Base-by-base conservation (phyloP, 2,329 filamentous ascomycete genomes). In the Ascocoryne sarcoides region DNA sequence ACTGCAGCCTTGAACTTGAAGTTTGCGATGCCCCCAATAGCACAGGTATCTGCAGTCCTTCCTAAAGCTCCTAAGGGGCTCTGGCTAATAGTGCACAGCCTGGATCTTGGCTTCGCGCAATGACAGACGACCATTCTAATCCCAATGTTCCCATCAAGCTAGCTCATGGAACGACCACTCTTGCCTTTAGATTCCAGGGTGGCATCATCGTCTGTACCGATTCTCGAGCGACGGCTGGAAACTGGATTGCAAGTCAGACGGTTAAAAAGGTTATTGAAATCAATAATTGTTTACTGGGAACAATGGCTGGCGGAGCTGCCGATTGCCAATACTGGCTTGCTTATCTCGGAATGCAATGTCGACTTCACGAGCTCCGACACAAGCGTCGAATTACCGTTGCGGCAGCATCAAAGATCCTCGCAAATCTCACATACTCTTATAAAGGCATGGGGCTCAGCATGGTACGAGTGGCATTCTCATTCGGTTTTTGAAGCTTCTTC, bases 241-340 rank as follows among this genome's bases (percentile, higher is more conserved):
- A 92, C 76, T 98, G 92, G 92, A 98, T 98, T 67, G 92, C 92
- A 52, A 94, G 86, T 68, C 92, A 98, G 75, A 98, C 92, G 39
- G 92, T 98, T 61, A 98, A 98, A 80, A 98, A 98, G 76, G 92
- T 98, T 55, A 96, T 98, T 61, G 88, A 95, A 75, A 95, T 95
- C 73, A 95, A 95, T 72, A 86, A 75, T 66, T 84, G 82, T 65
- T 75, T 98, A 66, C 69, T 98, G 59, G 92, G 92, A 51, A 98
- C 92, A 54, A 95, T 98, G 90, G 92, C 92, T 49, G 92, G 92
- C 65, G 92, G 92, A 68, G 92, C 92, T 60, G 92, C 92, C 65
- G 92, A 98, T 69, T 98, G 92, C 68, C 92, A 96, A 79, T 96
- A 95, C 76, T 98, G 92, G 92, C 84, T 98, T 51, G 89, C 88